These are phyloP conservation scores for Ceratobasidium sp. DNA, from an alignment of 1,284 basidiomycete species.

Conservation along the genomic window DNA sequence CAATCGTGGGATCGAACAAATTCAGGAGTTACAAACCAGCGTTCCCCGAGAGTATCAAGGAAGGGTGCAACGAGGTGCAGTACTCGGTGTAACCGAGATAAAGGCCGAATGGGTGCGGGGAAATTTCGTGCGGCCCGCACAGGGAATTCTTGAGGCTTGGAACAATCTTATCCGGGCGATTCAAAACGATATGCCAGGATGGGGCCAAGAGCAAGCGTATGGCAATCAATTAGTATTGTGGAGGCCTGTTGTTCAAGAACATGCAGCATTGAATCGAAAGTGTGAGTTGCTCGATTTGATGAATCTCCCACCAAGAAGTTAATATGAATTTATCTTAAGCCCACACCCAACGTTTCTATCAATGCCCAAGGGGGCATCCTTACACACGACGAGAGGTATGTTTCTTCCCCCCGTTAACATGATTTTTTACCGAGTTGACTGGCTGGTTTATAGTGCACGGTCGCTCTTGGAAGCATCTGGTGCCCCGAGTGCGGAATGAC, in stretches of 20 bases:
- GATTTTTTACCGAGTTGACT: conserved; percentile 15
- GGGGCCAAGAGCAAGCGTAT: too few relatives aligned
- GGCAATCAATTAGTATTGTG: too few relatives aligned
- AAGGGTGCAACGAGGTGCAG: conserved; percentile 22
- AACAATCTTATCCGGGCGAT: too few relatives aligned
- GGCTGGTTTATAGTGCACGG: conserved; percentile 58
- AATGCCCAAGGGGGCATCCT: conserved; percentile 58
- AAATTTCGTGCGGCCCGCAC: neutral
- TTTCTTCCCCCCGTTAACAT: conserved; percentile 44
- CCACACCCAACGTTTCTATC: conserved; percentile 60
- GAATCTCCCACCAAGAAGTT: too few relatives aligned
- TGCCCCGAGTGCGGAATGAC: conserved; percentile 64
- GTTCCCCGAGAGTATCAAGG: conserved; percentile 22
- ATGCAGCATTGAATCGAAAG: too few relatives aligned
- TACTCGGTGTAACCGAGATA: too few relatives aligned
- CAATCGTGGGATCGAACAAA: neutral
- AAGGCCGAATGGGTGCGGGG: neutral
- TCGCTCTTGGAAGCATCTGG: conserved; percentile 54
- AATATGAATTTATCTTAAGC: conserved; percentile 48
- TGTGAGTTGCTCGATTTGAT: too few relatives aligned
- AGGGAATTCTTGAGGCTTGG: too few relatives aligned
- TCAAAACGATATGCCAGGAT: too few relatives aligned
- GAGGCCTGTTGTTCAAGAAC: too few relatives aligned
- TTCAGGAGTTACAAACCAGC: conserved; percentile 14
- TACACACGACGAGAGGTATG: conserved; percentile 58